Conservation (phyloP, 164 flowering plant species). For the Stephania cephalantha region DNA sequence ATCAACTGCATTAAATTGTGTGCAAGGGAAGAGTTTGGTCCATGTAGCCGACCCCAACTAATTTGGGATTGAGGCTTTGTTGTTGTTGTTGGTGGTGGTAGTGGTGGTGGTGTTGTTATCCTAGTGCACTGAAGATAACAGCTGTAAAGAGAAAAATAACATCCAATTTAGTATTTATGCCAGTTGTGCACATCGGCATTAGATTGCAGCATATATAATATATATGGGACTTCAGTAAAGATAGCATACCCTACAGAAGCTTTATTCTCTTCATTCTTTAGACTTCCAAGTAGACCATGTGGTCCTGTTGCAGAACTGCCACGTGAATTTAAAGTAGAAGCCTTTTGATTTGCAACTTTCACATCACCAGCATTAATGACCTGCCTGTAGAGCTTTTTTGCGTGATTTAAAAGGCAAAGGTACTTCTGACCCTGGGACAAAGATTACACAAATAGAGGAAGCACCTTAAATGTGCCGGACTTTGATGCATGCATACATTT, state of each 20-base stretch:
- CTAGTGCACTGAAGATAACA: neutral
- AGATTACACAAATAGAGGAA: constrained; percentile 11
- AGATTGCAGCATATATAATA: neutral
- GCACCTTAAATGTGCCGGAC: constrained; percentile 25
- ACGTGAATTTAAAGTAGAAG: constrained; percentile 12
- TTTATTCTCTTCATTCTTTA: constrained; percentile 6
- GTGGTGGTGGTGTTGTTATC: no score
- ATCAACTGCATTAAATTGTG: no score
- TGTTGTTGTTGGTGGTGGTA: no score
- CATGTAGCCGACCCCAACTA: no score
- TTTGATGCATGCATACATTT: constrained; percentile 7
- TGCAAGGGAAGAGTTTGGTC: no score
- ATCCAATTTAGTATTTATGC: neutral
- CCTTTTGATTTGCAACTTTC: constrained; percentile 23
- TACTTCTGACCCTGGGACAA: constrained; percentile 3
- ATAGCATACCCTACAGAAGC: constrained; percentile 16
- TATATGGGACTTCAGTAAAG: neutral
- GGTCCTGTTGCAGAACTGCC: constrained; percentile 17
- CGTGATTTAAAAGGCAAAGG: neutral
- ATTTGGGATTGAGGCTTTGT: no score
- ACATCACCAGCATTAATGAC: constrained; percentile 15
- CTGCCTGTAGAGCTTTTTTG: constrained; percentile 20
- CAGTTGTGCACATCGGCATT: neutral
- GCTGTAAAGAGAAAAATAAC: neutral
- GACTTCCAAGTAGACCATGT: constrained; percentile 17